Base-by-base conservation (phyloP, 2,329 filamentous ascomycete genomes). In the Teratosphaeria gauchensis region DNA sequence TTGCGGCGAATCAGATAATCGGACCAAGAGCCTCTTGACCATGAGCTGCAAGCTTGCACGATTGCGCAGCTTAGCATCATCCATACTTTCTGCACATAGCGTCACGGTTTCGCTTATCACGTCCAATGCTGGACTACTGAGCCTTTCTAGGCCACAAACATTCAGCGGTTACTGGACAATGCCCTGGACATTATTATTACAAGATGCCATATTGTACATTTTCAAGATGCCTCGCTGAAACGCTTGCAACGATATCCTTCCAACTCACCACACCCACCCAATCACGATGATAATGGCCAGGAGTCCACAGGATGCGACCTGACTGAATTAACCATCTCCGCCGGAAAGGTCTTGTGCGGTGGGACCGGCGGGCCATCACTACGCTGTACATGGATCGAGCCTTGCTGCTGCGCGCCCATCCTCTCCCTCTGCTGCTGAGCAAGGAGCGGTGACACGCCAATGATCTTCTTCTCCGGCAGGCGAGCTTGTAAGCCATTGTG, bases 401-500 rank as follows among this genome's bases (percentile, higher is more conserved):
- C 12, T 16, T 42, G 54, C 38, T 32, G 19, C 24, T 16, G 16
- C 21, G 14, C 9, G 8, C 31, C 16, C 56, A 32, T 38, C 5
- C 53, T 54, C 54, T 63, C 51, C 21, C 53, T 46, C 24, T 56
- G 56, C 59, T 64, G 58, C 53, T 59, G 56, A 12, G 63, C 59
- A 38, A 66, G 52, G 1, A 57, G 48, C 46, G 59, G 63, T 14
- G 65, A 67, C 7, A 63, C 57, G 5, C 65, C 66, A 48, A 62
- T 55, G 14, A 67, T 56, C 11, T 60, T 58, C 4, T 65, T 64
- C 12, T 56, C 56, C 19, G 64, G 64, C 32, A 66, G 48, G 28
- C 56, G 56, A 11, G 64, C 62, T 16, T 61, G 54, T 24, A 69
- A 52, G 1, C 67, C 67, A 55, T 68, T 58, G 33, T 65, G 60